Conservation (phyloP, 306 rosid genomes). For the Inga oerstediana region DNA sequence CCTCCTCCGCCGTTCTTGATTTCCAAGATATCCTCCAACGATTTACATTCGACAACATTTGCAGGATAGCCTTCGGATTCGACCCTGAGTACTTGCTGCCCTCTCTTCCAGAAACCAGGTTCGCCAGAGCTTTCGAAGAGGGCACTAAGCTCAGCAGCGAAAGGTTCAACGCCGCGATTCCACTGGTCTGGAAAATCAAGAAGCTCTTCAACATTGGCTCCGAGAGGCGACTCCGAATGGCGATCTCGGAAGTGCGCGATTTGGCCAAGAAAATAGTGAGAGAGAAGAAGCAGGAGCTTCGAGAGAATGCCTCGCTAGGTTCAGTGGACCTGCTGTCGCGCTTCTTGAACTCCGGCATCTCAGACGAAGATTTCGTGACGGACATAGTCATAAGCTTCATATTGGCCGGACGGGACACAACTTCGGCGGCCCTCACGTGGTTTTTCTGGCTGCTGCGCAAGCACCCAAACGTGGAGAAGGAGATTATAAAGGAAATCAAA, state of each 20-base stretch:
- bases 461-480: constrained; percentile 52
- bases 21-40: constrained; percentile 77
- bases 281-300: constrained; percentile 57
- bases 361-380: constrained; percentile 54
- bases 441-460: constrained; percentile 64
- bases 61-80: constrained; percentile 70
- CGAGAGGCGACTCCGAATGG: constrained; percentile 42
- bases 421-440: constrained; percentile 73
- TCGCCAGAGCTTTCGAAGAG: constrained; percentile 63
- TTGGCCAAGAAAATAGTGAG: constrained; percentile 45
- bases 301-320: constrained; percentile 33
- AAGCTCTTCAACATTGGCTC: constrained; percentile 50
- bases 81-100: constrained; percentile 60
- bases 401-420: constrained; percentile 65
- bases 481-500: constrained; percentile 49
- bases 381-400: constrained; percentile 79
- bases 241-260: constrained; percentile 46
- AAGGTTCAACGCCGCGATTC: constrained; percentile 35
- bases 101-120: constrained; percentile 41
- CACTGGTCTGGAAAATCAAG: constrained; percentile 57
- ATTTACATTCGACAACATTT: constrained; percentile 72
- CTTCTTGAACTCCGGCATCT: constrained; percentile 59
- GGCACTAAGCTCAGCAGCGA: constrained; percentile 38
- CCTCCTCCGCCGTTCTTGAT: constrained; percentile 37
- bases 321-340: constrained; percentile 61